phyloP scores from a whole-genome alignment of 805 yeast species.

The Saturnispora bothae region DNA sequence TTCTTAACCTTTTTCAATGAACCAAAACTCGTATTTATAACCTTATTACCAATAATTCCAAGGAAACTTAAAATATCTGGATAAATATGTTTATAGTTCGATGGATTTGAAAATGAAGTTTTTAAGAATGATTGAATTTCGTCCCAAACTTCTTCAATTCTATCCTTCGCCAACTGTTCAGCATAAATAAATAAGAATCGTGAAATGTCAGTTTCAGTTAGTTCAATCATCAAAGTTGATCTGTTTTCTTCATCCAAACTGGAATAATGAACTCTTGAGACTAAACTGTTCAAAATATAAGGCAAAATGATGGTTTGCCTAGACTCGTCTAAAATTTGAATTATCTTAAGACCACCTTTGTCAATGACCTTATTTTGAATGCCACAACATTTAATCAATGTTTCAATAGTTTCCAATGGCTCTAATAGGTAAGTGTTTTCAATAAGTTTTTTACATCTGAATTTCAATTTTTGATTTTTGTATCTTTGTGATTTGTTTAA shows the following conservation, averaged over 20 bases:
- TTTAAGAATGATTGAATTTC: conserved; percentile 48
- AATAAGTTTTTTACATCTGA: conserved; percentile 53
- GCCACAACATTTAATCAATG: conserved; percentile 34
- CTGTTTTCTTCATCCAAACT: conserved; percentile 21
- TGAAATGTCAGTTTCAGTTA: conserved; percentile 37
- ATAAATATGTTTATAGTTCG: conserved; percentile 37
- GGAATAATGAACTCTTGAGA: conserved; percentile 33
- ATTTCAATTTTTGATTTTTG: conserved; percentile 52
- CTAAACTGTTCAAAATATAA: conserved; percentile 46
- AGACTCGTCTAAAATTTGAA: conserved; percentile 80
- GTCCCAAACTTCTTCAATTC: conserved; percentile 69
- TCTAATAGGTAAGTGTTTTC: conserved; percentile 59
- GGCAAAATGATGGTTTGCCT: conserved; percentile 69
- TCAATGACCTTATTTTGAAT: conserved; percentile 17
- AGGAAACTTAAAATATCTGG: conserved; percentile 45
- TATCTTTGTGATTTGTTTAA: conserved; percentile 29
- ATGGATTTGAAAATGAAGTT: conserved; percentile 40
- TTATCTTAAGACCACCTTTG: conserved; percentile 30
- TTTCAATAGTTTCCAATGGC: conserved; percentile 62
- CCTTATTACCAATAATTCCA: conserved; percentile 42
- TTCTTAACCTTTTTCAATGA: conserved; percentile 48
- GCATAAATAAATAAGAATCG: conserved; percentile 52
- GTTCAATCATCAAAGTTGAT: conserved; percentile 38
- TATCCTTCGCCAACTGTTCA: conserved; percentile 36
- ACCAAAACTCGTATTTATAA: conserved; percentile 49